Conservation (phyloP, 176 grass and related monocot genomes). For the Tuctoria greenei region DNA sequence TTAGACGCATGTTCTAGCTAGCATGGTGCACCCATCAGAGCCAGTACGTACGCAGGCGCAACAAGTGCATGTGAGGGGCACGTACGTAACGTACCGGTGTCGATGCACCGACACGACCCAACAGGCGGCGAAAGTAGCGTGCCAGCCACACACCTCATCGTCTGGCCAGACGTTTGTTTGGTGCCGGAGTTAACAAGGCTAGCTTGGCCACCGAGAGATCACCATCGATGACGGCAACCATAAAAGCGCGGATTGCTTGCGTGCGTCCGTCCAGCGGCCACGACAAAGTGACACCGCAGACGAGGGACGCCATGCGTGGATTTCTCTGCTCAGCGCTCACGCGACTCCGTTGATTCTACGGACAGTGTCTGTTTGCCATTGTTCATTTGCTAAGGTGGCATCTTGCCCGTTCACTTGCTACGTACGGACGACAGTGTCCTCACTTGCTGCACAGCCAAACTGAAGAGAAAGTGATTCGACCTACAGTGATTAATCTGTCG, state of each 20-base stretch:
- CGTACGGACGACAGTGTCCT: too few relatives aligned
- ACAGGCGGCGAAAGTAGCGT: slow-evolving; percentile 17
- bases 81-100: not conserved
- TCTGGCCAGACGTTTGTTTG: not conserved
- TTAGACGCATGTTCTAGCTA: not conserved
- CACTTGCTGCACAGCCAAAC: too few relatives aligned
- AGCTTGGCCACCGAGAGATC: not conserved
- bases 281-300: not conserved
- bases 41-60: not conserved
- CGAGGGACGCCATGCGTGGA: not conserved
- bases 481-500: not conserved
- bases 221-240: not conserved
- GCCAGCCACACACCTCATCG: not conserved
- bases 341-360: not conserved
- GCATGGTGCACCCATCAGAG: too few relatives aligned
- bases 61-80: not conserved
- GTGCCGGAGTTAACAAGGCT: slow-evolving; percentile 15
- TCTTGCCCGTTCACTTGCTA: not conserved
- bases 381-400: slow-evolving; percentile 4
- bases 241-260: not conserved
- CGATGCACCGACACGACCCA: slow-evolving; percentile 4
- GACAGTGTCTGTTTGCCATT: slow-evolving; percentile 16
- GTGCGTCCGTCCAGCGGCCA: not conserved
- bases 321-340: too few relatives aligned
- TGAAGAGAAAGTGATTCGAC: not conserved